Evolutionary conservation across 345 rosid genomes (phyloP), one percentile per base, ranked within the genome.

Genomic region (Dimocarpus longan): DNA sequence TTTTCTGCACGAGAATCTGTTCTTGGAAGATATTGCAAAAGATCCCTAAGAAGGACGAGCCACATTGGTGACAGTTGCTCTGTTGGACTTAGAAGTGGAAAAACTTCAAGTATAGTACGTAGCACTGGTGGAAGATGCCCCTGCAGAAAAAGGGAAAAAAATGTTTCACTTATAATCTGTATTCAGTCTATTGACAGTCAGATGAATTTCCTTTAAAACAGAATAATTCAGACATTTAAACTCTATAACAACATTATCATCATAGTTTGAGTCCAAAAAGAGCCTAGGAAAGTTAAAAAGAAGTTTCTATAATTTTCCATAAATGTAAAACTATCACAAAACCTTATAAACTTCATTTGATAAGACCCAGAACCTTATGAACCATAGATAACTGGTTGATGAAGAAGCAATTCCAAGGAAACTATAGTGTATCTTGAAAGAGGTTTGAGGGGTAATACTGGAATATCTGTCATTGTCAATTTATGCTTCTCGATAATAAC

Each of bases 21-120:
- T 71, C 71, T 83, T 62, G 97, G 97, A 80, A 96, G 97, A 86
- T 96, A 93, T 79, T 84, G 86, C 82, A 91, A 83, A 82, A 90
- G 86, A 73, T 88, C 90, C 83, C 93, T 84, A 13, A 90, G 89
- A 66, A 96, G 86, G 79, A 90, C 75, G 54, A 88, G 89, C 99
- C 99, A 94, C 94, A 91, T 87, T 70, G 98, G 89, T 66, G 97
- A 87, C 87, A 96, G 91, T 66, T 88, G 88, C 76, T 93, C 93
- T 15, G 91, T 80, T 65, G 99, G 99, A 52, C 80, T 84, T 83
- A 96, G 77, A 70, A 89, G 83, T 42, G 98, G 98, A 79, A 93
- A 82, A 79, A 92, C 84, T 78, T 94, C 99, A 78, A 96, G 86
- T 80, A 89, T 89, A 70, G 92, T 84, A 44, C 97, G 94, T 69